Conservation (phyloP, 441 rosid genomes). For the Flueggea neowawraea region DNA sequence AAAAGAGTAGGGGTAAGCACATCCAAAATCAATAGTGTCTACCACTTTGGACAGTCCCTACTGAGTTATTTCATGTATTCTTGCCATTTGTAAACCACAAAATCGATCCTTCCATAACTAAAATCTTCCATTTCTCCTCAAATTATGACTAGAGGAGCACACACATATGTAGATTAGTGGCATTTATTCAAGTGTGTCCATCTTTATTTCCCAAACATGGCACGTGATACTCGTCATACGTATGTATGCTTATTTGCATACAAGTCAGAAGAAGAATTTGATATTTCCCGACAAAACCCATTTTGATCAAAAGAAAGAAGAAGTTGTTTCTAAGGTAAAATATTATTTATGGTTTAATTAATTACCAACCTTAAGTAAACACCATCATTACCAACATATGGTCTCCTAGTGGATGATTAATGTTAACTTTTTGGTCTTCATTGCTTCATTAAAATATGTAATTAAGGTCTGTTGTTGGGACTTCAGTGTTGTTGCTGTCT, state of each 20-base stretch:
- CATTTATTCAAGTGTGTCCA: no score
- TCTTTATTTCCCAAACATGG: no score
- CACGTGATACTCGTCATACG: no score
- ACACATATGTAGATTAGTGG: no score
- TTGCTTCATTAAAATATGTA: slow-evolving; percentile 11
- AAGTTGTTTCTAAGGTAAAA: no score
- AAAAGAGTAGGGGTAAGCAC: slow-evolving; percentile 16
- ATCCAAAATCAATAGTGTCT: slow-evolving; percentile 32
- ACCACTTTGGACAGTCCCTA: slow-evolving; percentile 18
- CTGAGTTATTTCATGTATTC: background rate
- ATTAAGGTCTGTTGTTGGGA: slow-evolving; percentile 15
- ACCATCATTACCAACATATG: slow-evolving; percentile 20
- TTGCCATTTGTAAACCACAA: background rate
- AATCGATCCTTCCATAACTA: no score
- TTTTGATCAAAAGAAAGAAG: no score
- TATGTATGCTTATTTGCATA: no score
- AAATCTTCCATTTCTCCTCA: no score
- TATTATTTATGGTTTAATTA: no score
- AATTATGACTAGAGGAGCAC: no score
- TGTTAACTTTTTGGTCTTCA: slow-evolving; percentile 6
- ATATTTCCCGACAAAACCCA: slow-evolving; percentile 5
- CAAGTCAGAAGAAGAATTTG: no score
- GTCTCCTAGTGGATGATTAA: slow-evolving; percentile 27
- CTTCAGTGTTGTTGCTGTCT: slow-evolving; percentile 13
- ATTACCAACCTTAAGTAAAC: background rate